Evolutionary conservation across 495 filamentous ascomycete genomes (phyloP), one percentile per base, ranked within the genome.

Genomic region (Jackrogersella multiformis): DNA sequence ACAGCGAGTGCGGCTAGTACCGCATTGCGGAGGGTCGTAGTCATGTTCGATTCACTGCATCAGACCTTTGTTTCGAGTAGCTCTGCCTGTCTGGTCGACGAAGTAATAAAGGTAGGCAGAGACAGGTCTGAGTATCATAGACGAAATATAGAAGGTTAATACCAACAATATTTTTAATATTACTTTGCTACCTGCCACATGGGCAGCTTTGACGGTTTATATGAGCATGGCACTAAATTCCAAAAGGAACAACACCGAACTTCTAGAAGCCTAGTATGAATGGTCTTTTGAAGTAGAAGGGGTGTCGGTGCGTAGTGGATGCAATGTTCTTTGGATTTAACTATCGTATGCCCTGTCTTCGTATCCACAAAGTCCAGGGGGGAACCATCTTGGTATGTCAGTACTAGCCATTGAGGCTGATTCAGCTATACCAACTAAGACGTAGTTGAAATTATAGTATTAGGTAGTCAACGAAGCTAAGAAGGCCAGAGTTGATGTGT

Each of bases 241-340:
- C 36, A 26, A 35, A 51, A 28, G 36, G 12, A 7, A 35, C 36
- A 49, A 16, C 34, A 55, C 56, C 28, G 18, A 41, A 53, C 32
- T 53, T 53, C 49, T 45, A 57, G 26, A 61, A 28, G 42, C 6
- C 18, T 34, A 39, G 51, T 51, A 61, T 41, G 57, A 62, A 68
- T 36, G 56, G 55, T 54, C 63, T 66, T 66, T 66, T 67, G 56
- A 45, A 39, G 39, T 23, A 54, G n/a, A 48, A 26, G 8, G 23
- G 39, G 16, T 20, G 5, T 6, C 32, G 35, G 46, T 24, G 5
- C 44, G 49, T 42, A 26, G 13, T 16, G 20, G 45, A 62, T 61
- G 64, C 64, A 62, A 61, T 68, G 64, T 68, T 68, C 64, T 68
- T 68, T 68, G 16, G 51, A 68, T 56, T 48, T 44, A 28, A 57